Base-by-base conservation (phyloP, 495 filamentous ascomycete species). In the Pyrenula massariospora region DNA sequence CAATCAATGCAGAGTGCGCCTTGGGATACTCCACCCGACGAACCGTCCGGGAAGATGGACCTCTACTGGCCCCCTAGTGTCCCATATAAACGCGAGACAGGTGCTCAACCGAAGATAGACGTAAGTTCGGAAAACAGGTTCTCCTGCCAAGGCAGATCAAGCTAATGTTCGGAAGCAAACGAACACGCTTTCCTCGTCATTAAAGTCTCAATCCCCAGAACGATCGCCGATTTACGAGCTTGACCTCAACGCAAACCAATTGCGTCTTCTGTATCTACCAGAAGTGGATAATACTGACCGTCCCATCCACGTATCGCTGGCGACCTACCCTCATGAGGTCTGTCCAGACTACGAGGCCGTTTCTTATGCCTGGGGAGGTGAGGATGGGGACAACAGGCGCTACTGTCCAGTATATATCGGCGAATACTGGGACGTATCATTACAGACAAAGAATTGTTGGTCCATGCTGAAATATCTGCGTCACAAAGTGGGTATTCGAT, bases 381-480 rank as follows among this genome's bases (percentile, higher is more conserved):
- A 69, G 47, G 60, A 65, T 12, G 59, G 55, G 2, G 65, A 68
- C 54, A 59, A 50, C 54, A 31, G 52, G 10, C 57, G 48, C 5
- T 59, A 57, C 22, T 36, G 42, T 12, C 62, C 65, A 11, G 42
- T 68, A n/a, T 68, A 54, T 49, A 48, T 69, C 48, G 67, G 67
- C 10, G 48, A 57, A 2, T 61, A 60, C 51, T 66, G 62, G 57
- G 66, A 69, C 47, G 56, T 68, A 1, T 53, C 65, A 5, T 54
- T 66, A 8, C 62, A 65, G 42, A 68, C 67, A 1, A 58, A 58
- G 22, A 69, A 69, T 55, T 68, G 67, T 57, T 64, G 56, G 58
- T 49, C 57, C 3, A 63, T 69, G 65, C 59, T 70, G 50, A 48
- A 49, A 10, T 63, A 56, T 42, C 55, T 65, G 3, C 56, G 59